A percentile compares a stretch with the other conserved stretches of the same genome.
phyloP scores from a whole-genome alignment of 352 stramenopile genomes.

The Blastocystis sp. region DNA sequence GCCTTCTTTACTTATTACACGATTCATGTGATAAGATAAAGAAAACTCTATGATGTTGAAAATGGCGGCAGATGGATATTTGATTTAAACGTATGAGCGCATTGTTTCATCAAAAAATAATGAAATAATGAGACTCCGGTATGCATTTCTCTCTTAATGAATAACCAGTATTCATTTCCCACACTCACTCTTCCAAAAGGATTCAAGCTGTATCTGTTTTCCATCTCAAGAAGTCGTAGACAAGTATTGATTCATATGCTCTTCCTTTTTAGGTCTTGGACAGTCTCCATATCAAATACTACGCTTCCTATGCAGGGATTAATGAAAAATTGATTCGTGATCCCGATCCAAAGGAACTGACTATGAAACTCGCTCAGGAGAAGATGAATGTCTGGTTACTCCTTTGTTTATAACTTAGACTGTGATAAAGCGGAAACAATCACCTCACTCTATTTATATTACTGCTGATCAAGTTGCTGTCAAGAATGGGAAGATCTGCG shows the following conservation, averaged over 20 bases:
- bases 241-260: neutral
- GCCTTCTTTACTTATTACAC: neutral
- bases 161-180: too few species aligned
- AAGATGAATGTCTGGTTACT: neutral
- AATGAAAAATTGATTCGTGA: conserved; percentile 42
- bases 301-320: neutral
- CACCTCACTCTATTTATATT: neutral
- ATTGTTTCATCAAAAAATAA: too few species aligned
- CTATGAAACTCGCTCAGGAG: conserved; percentile 34
- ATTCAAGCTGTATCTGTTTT: neutral
- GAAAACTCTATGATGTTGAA: neutral
- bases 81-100: neutral
- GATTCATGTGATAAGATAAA: neutral
- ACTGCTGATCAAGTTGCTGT: conserved; percentile 39
- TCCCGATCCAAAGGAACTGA: neutral
- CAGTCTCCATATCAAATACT: neutral
- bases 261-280: neutral
- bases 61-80: neutral
- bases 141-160: too few species aligned
- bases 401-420: neutral
- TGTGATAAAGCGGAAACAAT: neutral
- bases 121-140: too few species aligned
- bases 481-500: conserved; percentile 35
- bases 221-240: neutral
- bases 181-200: neutral